These are phyloP conservation scores for Neocatenulostroma microsporum DNA, from an alignment of 2,329 filamentous ascomycete genomes.

Conservation along the genomic window DNA sequence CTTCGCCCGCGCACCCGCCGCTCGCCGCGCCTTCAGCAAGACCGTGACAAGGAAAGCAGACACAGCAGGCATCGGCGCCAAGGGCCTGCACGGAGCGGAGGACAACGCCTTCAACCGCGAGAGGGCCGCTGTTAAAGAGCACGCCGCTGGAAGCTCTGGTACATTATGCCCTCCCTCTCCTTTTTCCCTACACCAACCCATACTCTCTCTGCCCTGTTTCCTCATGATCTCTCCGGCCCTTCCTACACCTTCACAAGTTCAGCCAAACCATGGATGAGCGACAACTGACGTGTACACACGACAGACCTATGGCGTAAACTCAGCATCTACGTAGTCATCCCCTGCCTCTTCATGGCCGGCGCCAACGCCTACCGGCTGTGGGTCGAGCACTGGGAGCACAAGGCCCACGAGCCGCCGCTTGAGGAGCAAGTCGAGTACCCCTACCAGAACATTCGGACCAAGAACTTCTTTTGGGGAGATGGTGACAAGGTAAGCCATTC, in stretches of 20 bases:
- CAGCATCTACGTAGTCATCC: conserved; percentile 74
- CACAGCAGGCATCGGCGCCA: conserved; percentile 12
- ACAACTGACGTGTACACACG: too few relatives aligned
- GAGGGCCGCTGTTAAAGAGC: conserved; percentile 80
- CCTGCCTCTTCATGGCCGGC: conserved; percentile 60
- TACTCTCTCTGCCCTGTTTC: too few relatives aligned
- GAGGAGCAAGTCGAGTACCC: conserved; percentile 90
- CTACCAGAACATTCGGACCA: conserved; percentile 95
- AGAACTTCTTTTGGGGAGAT: conserved; percentile 92
- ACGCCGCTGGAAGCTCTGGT: conserved; percentile 80
- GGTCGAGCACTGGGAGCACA: conserved; percentile 97
- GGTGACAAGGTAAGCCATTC: conserved; percentile 72
- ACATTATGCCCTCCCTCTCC: too few relatives aligned
- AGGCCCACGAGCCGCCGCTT: conserved; percentile 71
- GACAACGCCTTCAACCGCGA: conserved; percentile 94
- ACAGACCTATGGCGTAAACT: conserved; percentile 92
- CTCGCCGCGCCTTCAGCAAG: conserved; percentile 9
- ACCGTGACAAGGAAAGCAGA: conserved; percentile 1
- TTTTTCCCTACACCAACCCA: too few relatives aligned
- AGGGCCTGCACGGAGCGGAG: conserved; percentile 47
- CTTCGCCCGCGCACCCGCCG: conserved; percentile 24
- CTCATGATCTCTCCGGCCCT: too few relatives aligned
- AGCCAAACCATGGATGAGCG: background rate
- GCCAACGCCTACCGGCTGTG: conserved; percentile 87
- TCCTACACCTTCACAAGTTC: too few relatives aligned